Conservation (phyloP, 805 yeast genomes). For the Isabelozyma heimii region DNA sequence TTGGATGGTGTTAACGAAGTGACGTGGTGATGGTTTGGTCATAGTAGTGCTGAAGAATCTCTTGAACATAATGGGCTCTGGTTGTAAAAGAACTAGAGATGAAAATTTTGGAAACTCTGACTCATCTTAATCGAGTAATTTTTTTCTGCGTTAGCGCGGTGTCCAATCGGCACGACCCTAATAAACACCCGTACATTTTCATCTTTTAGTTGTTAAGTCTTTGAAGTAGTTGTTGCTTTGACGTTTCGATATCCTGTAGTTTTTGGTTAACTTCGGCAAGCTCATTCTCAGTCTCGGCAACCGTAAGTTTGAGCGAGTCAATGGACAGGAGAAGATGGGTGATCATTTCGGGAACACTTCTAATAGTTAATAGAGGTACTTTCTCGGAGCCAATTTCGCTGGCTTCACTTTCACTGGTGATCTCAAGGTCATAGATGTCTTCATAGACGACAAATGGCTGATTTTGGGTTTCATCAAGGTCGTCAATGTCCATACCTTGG, state of each 20-base stretch:
- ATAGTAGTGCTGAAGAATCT: not conserved
- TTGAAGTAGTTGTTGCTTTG: not conserved
- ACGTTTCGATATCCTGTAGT: not conserved
- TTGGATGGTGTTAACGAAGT: slow-evolving; percentile 79
- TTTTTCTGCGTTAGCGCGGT: slow-evolving; percentile 14
- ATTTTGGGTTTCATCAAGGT: not conserved
- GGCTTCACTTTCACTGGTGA: not conserved
- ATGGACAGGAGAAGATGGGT: not conserved
- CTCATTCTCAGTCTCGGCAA: not conserved
- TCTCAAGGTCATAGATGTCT: not conserved
- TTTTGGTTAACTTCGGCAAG: not conserved
- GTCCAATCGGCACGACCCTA: slow-evolving; percentile 8
- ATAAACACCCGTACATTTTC: not conserved
- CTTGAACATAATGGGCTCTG: not conserved
- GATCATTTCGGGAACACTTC: not conserved
- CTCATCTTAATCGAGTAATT: slow-evolving; percentile 16
- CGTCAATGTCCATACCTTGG: slow-evolving; percentile 5
- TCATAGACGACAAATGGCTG: not conserved
- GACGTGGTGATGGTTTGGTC: slow-evolving; percentile 44
- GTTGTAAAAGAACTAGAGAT: not conserved
- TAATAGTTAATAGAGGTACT: not conserved
- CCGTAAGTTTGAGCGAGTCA: not conserved
- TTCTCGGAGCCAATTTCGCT: not conserved
- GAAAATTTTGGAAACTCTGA: slow-evolving; percentile 6
- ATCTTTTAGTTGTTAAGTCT: not conserved